phyloP scores from a whole-genome alignment of 345 rosid genomes.

The Sisymbrium irio region DNA sequence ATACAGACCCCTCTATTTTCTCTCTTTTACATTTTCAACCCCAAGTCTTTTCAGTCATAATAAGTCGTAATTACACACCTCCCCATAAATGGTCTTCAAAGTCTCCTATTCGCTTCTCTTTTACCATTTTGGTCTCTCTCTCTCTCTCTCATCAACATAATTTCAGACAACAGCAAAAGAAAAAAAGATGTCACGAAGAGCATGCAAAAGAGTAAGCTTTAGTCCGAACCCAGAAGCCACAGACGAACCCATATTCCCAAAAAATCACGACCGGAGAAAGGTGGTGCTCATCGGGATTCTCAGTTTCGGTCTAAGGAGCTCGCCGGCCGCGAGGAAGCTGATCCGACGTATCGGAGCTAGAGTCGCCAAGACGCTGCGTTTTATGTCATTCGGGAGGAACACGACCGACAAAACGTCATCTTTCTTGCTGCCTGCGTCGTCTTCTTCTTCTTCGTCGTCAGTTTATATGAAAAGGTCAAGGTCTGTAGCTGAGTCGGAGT shows the following conservation, averaged over 20 bases:
- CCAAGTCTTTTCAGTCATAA: not conserved
- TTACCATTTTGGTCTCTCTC: constrained; percentile 17
- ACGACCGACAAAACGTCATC: constrained; percentile 28
- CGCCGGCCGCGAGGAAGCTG: constrained; percentile 46
- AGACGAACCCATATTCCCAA: constrained; percentile 44
- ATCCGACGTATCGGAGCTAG: constrained; percentile 56
- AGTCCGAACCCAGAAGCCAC: constrained; percentile 50
- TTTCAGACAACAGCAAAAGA: not conserved
- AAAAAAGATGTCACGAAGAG: constrained; percentile 50
- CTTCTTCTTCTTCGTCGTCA: constrained; percentile 44
- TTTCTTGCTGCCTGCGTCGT: constrained; percentile 1
- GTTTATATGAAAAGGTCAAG: constrained; percentile 58
- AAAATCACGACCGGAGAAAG: constrained; percentile 39
- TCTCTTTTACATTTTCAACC: constrained; percentile 11
- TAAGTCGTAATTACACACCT: not conserved
- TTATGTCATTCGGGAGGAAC: constrained; percentile 40
- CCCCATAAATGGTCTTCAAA: constrained; percentile 42
- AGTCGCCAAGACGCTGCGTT: constrained; percentile 50
- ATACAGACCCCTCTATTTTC: constrained; percentile 9
- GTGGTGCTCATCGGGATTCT: constrained; percentile 43
- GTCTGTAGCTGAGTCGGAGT: constrained; percentile 73
- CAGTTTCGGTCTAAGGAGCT: constrained; percentile 44
- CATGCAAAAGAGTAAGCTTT: constrained; percentile 66
- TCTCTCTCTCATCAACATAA: not conserved
- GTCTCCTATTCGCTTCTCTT: constrained; percentile 24